A percentile compares a stretch with the other conserved stretches of the same genome.
phyloP scores from a whole-genome alignment of 176 grass and related monocot species.

The Ensete glaucum region DNA sequence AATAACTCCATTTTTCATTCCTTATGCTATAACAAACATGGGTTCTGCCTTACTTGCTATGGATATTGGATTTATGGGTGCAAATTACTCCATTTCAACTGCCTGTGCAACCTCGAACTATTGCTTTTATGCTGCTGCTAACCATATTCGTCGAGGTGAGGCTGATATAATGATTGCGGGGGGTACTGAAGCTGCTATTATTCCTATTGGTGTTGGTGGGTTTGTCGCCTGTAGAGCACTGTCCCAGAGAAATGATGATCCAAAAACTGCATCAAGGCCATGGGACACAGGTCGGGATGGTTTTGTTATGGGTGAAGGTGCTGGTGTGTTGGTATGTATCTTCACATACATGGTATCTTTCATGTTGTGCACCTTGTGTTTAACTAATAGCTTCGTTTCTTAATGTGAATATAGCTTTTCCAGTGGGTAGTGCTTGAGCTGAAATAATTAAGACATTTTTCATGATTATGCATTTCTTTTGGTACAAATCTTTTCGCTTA shows the following conservation, averaged over 20 bases:
- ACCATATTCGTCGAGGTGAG: slow-evolving; percentile 55
- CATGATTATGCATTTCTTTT: background rate
- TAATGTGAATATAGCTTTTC: background rate
- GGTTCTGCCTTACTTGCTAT: slow-evolving; percentile 53
- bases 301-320: slow-evolving; percentile 77
- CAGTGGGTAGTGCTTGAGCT: background rate
- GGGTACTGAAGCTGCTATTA: slow-evolving; percentile 56
- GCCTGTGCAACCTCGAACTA: slow-evolving; percentile 60
- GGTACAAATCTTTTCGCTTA: background rate
- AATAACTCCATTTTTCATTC: slow-evolving; percentile 61
- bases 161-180: slow-evolving; percentile 56
- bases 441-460: background rate
- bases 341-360: slow-evolving; percentile 3
- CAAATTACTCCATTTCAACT: slow-evolving; percentile 65
- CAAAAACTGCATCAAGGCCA: slow-evolving; percentile 48
- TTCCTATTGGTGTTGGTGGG: slow-evolving; percentile 52
- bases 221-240: slow-evolving; percentile 67
- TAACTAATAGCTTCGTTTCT: background rate
- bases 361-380: background rate
- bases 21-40: slow-evolving; percentile 58
- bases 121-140: slow-evolving; percentile 56
- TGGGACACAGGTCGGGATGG: slow-evolving; percentile 61
- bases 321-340: slow-evolving; percentile 43
- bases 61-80: slow-evolving; percentile 58
- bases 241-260: slow-evolving; percentile 51